phyloP scores from a whole-genome alignment of 352 stramenopile genomes.

The Phytophthora rubi region DNA sequence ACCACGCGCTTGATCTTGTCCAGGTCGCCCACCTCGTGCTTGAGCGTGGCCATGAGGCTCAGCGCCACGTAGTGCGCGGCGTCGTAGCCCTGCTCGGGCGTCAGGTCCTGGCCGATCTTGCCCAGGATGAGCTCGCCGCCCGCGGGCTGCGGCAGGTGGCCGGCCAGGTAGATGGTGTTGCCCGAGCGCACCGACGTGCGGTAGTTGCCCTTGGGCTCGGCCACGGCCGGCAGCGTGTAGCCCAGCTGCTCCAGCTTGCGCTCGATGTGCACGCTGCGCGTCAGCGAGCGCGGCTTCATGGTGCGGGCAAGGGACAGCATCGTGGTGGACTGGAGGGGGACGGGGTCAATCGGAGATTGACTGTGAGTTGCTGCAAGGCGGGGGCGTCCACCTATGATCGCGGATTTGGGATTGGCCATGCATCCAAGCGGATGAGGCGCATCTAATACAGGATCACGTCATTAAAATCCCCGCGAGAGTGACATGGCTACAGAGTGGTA shows the following conservation, averaged over 20 bases:
- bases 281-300: slow-evolving; percentile 32
- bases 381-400: slow-evolving; percentile 7
- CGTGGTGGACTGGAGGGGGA: neutral
- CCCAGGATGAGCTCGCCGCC: slow-evolving; percentile 85
- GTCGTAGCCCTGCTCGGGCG: slow-evolving; percentile 91
- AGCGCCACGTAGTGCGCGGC: slow-evolving; percentile 90
- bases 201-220: slow-evolving; percentile 92
- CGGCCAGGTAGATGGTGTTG: slow-evolving; percentile 88
- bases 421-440: slow-evolving; percentile 26
- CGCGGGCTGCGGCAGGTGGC: slow-evolving; percentile 78
- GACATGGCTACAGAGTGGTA: neutral
- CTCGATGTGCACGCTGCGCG: slow-evolving; percentile 83
- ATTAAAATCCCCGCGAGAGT: neutral
- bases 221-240: slow-evolving; percentile 82
- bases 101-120: slow-evolving; percentile 91
- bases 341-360: slow-evolving; percentile 23
- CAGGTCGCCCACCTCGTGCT: slow-evolving; percentile 91
- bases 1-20: slow-evolving; percentile 95
- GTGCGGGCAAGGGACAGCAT: slow-evolving; percentile 45
- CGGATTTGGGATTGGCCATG: slow-evolving; percentile 9
- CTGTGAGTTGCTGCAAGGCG: slow-evolving; percentile 7
- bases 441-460: slow-evolving; percentile 3
- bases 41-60: slow-evolving; percentile 92
- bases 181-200: slow-evolving; percentile 78
- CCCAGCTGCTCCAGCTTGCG: slow-evolving; percentile 85